phyloP scores from a whole-genome alignment of 768 basidiomycete genomes.

The Mycena epipterygia region DNA sequence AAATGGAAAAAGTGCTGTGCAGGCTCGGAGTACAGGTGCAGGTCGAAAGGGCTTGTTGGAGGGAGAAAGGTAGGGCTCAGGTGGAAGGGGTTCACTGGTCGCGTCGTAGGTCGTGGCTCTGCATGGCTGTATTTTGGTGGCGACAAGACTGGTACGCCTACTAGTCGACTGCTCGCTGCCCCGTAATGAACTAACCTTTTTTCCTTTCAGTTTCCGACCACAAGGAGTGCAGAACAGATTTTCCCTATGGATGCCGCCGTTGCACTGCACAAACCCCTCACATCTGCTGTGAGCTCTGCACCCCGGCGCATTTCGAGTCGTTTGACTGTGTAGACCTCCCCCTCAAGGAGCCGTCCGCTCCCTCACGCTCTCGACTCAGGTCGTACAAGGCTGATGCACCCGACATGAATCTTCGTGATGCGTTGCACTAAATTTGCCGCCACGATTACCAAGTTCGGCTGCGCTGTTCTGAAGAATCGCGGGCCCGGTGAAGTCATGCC shows the following conservation, averaged over 20 bases:
- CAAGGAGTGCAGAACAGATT: neutral
- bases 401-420: constrained; percentile 2
- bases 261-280: neutral
- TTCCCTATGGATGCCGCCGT: neutral
- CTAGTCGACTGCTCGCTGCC: no score
- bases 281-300: constrained; percentile 20
- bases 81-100: no score
- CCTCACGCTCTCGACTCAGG: neutral
- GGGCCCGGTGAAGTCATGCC: constrained; percentile 5
- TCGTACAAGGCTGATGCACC: neutral
- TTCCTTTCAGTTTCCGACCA: neutral
- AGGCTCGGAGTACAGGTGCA: no score
- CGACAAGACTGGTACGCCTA: constrained; percentile 2
- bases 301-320: neutral
- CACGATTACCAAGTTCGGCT: constrained; percentile 5
- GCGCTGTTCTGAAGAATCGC: neutral
- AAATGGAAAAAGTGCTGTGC: no score
- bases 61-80: no score
- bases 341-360: neutral
- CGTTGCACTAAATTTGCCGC: neutral
- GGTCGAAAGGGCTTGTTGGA: no score
- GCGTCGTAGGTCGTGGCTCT: no score
- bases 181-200: neutral
- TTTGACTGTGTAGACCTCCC: constrained; percentile 6
- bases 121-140: constrained; percentile 10